Evolutionary conservation across 768 basidiomycete species (phyloP), one percentile per base, ranked within the genome.

Genomic region (Tephrocybe sp.): DNA sequence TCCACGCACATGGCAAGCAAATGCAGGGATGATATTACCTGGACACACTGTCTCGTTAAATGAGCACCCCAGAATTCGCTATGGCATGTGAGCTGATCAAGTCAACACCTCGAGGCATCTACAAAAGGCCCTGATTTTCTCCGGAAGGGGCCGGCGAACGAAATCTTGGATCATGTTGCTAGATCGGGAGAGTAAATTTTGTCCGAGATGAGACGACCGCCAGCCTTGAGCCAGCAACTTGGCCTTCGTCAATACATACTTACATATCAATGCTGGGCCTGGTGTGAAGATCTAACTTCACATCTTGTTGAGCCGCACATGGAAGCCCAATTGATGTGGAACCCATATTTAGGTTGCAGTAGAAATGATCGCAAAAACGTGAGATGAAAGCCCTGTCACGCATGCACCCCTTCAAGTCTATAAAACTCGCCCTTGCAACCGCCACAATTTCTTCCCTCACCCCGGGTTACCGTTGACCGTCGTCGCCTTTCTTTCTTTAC

Each of bases 51-150:
- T 45, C 54, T 57, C 43, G 40, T 52, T 57, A 51, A 52, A 56
- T 55, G 57, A 65, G 62, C 57, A 67, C 67, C 70, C 68, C 68
- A 69, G 61, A 70, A 64, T 60, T 62, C 59, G 55, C 41, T 52
- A 26, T 53, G 46, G 50, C 53, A 58, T 52, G 52, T 55, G 53
- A 55, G 53, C 40, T 56, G 52, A 51, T 54, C 36, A 43, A 16
- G 15, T n/a, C n/a, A 31, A 41, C 47, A 58, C 62, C 63, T 65
- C 62, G 64, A 67, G 64, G 67, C 60, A 49, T 40, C 52, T 56
- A 31, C 52, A 49, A 57, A 47, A 49, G 44, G 49, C 52, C 47
- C 55, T 57, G 51, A 60, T 56, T 60, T 63, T 62, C 59, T 51
- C 54, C 64, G 67, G 63, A 53, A 56, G 64, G 60, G 55, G 62